Base-by-base conservation (phyloP, 768 basidiomycete species). In the Lactifluus piperatus region DNA sequence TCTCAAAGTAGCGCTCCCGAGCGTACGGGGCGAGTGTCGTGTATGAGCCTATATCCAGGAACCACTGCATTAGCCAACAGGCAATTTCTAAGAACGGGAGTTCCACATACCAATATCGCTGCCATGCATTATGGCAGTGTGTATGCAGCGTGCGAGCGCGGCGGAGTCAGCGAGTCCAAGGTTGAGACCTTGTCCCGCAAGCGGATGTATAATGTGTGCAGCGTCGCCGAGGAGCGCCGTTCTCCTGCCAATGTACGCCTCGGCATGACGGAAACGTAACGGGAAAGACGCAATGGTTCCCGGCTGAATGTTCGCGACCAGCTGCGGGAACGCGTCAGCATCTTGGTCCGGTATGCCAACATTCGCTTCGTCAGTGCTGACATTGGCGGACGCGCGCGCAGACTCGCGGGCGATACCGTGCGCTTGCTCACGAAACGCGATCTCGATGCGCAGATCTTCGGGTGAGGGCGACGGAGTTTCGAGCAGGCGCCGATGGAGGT, bases 181-280 rank as follows among this genome's bases (percentile, higher is more conserved):
- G 70, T 99, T 98, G 43, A 98, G 77, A 0, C 95, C 97, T 70
- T 98, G 95, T 2, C 97, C 97, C 0, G 94, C 95, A 27, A 98
- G 81, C 1, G 97, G 95, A 68, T 98, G 95, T 1, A 93, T 76
- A 0, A 91, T 91, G 68, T 98, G 97, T 18, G 94, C 97, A 1
- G 95, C 94, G 71, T 99, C 97, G 2, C 97, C 97, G 1, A 98
- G 81, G 8, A 98, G 83, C 2, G 86, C 94, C 0, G 91, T 94
- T 4, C 95, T 81, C 67, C 85, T 85, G 16, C 94, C 92, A 45
- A 94, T 74, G 71, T 99, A 98, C 0, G 79, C 71, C 37, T 94
- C 90, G 1, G 91, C 87, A 64, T 98, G 97, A 49, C 81, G 88
- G 62, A 90, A 86, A 29, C 84, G 80, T 5, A 98, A 74, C 2